Evolutionary conservation across 441 rosid genomes (phyloP).

Genomic region (Gossypium schwendimanii): DNA sequence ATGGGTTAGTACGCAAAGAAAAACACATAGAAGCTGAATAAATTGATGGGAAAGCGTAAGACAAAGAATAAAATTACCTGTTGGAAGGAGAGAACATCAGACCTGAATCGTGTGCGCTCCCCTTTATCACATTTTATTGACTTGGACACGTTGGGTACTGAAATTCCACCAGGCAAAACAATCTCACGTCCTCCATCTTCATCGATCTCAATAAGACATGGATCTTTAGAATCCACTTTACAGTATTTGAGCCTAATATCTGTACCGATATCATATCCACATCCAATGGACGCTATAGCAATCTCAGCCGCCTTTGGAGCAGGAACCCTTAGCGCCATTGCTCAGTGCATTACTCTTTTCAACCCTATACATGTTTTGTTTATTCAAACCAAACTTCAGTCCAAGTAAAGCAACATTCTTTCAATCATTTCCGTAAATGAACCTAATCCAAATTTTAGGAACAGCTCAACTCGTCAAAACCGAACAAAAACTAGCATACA

Average conservation of each 20-base stretch:
- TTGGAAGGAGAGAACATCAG: slow-evolving; percentile 80
- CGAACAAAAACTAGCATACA: neutral
- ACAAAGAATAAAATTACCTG: slow-evolving; percentile 42
- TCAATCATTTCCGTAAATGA: neutral
- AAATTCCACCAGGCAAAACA: slow-evolving; percentile 77
- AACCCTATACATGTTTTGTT: neutral
- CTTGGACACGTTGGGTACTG: slow-evolving; percentile 63
- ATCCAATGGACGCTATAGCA: slow-evolving; percentile 81
- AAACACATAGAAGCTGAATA: neutral
- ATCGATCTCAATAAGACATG: slow-evolving; percentile 64
- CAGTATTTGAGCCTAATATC: slow-evolving; percentile 82
- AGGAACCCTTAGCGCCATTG: slow-evolving; percentile 70
- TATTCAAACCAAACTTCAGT: neutral
- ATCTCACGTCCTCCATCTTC: slow-evolving; percentile 50
- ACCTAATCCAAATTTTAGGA: neutral
- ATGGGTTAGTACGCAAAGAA: neutral
- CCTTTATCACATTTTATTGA: slow-evolving; percentile 89
- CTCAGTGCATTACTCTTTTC: slow-evolving; percentile 32
- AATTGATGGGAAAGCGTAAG: neutral
- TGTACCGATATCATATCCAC: slow-evolving; percentile 71
- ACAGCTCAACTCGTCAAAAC: neutral
- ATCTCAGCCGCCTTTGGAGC: slow-evolving; percentile 80
- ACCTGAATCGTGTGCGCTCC: slow-evolving; percentile 69
- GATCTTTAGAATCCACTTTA: slow-evolving; percentile 50
- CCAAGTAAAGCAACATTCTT: neutral